Evolutionary conservation across 495 filamentous ascomycete species (phyloP).

Genomic region (Penicillium robsamsonii): DNA sequence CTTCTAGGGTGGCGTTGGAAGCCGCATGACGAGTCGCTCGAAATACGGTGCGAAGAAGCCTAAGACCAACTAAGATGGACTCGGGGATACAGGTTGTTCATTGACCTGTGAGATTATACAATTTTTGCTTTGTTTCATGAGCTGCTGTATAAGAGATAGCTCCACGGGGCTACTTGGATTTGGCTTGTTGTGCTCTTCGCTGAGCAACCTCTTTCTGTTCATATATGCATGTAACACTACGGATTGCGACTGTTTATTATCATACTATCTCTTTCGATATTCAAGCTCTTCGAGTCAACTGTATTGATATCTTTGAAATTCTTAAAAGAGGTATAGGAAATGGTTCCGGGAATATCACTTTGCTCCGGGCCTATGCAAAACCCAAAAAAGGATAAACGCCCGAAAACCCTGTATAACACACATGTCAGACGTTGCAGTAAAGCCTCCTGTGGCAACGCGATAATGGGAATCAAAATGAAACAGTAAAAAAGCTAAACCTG

Average conservation of each 20-base stretch:
- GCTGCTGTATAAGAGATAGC: constrained; percentile 5
- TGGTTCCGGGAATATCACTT: constrained; percentile 15
- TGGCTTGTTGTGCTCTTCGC: constrained; percentile 4
- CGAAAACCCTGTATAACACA: constrained; percentile 25
- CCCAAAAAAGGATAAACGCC: constrained; percentile 19
- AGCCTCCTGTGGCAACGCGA: background rate
- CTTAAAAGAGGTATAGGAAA: constrained; percentile 9
- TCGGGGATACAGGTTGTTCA: background rate
- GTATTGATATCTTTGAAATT: constrained; percentile 1
- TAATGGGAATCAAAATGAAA: constrained; percentile 11
- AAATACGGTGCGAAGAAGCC: constrained; percentile 99
- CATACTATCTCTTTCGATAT: background rate
- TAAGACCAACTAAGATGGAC: constrained; percentile 54
- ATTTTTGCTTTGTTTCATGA: background rate
- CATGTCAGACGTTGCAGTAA: constrained; percentile 16
- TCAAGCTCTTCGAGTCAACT: background rate
- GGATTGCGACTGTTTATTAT: constrained; percentile 5
- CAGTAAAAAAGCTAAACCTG: background rate
- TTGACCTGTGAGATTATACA: constrained; percentile 4
- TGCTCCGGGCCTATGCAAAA: constrained; percentile 26
- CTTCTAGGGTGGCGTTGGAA: constrained; percentile 82
- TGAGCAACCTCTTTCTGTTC: constrained; percentile 9
- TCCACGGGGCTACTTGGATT: background rate
- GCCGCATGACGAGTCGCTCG: constrained; percentile 75
- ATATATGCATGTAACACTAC: constrained; percentile 15